Evolutionary conservation across 306 rosid genomes (phyloP).

Genomic region (Casuarina glauca): DNA sequence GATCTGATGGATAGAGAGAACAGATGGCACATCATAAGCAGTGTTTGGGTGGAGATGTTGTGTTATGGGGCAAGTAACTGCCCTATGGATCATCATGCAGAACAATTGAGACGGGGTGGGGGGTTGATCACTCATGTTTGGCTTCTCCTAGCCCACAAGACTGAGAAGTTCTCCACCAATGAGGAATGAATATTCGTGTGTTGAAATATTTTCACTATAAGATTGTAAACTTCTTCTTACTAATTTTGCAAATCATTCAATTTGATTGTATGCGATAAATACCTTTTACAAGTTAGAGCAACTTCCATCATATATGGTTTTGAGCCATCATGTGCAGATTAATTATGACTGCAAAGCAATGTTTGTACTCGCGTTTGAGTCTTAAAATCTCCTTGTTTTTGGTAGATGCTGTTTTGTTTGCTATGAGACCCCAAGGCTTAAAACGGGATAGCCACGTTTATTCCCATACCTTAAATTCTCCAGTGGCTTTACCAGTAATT

Average conservation of each 20-base stretch:
- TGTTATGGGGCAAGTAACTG: slow-evolving; percentile 66
- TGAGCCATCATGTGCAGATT: neutral
- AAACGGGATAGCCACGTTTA: too few species aligned
- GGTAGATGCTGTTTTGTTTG: too few species aligned
- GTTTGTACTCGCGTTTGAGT: neutral
- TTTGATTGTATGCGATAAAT: neutral
- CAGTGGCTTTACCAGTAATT: too few species aligned
- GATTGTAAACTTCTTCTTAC: neutral
- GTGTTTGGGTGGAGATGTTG: slow-evolving; percentile 74
- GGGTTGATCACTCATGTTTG: slow-evolving; percentile 71
- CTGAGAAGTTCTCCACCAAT: slow-evolving; percentile 55
- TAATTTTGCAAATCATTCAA: neutral
- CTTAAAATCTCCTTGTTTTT: neutral
- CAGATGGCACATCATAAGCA: slow-evolving; percentile 50
- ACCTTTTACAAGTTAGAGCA: neutral
- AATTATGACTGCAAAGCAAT: neutral
- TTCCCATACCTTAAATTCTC: too few species aligned
- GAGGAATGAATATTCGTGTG: slow-evolving; percentile 12
- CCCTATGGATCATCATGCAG: slow-evolving; percentile 53
- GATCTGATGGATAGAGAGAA: slow-evolving; percentile 40
- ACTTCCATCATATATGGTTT: neutral
- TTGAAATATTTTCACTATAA: neutral
- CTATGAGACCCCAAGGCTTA: too few species aligned
- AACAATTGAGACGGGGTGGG: slow-evolving; percentile 70
- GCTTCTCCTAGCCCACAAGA: slow-evolving; percentile 62